Evolutionary conservation across 768 basidiomycete genomes (phyloP).

Genomic region (Naematelia aurantialba): DNA sequence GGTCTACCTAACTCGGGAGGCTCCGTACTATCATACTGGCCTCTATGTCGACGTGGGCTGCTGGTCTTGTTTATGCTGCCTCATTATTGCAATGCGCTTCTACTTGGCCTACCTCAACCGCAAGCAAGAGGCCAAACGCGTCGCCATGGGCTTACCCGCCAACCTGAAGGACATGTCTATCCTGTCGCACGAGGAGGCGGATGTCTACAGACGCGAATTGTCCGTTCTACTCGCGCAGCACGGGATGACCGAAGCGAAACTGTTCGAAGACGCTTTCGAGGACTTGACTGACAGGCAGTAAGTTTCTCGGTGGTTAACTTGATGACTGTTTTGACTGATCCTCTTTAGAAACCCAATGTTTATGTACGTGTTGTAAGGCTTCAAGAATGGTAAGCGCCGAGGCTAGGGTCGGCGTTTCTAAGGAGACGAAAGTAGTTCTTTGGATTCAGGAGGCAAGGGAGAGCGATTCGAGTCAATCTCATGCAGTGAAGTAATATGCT

Average conservation of each 20-base stretch:
- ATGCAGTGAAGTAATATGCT: too few species aligned
- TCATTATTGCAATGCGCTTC: constrained; percentile 39
- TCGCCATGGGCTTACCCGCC: constrained; percentile 35
- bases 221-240: constrained; percentile 10
- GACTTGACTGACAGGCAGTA: constrained; percentile 27
- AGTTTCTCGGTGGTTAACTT: too few species aligned
- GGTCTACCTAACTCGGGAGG: constrained; percentile 36
- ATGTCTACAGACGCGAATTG: constrained; percentile 35
- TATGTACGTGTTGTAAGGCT: constrained; percentile 11
- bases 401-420: too few species aligned
- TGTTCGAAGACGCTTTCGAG: constrained; percentile 22
- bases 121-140: constrained; percentile 31
- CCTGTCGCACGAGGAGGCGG: constrained; percentile 38
- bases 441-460: too few species aligned
- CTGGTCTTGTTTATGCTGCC: constrained; percentile 32
- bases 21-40: constrained; percentile 38
- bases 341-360: constrained; percentile 12
- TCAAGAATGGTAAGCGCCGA: too few species aligned
- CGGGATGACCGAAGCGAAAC: constrained; percentile 8
- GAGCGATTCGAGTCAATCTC: too few species aligned
- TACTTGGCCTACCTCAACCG: constrained; percentile 39
- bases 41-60: constrained; percentile 42
- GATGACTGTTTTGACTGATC: too few species aligned
- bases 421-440: too few species aligned
- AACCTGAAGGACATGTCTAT: constrained; percentile 40